phyloP scores from a whole-genome alignment of 768 basidiomycete genomes.

The Tremella mesenterica region DNA sequence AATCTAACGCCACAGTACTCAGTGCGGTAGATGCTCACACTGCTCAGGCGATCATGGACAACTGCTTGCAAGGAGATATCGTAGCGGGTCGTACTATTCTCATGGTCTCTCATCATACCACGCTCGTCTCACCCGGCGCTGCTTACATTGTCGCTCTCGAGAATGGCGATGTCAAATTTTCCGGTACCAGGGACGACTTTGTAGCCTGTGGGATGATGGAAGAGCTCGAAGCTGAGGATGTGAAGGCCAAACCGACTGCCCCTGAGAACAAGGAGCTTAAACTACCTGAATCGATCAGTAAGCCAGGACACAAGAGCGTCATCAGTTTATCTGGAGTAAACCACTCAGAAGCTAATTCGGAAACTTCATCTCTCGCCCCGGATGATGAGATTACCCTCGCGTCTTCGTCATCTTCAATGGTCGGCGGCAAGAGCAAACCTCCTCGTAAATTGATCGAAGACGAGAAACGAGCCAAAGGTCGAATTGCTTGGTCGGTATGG shows the following conservation, averaged over 20 bases:
- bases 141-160: constrained; percentile 58
- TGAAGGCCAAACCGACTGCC: constrained; percentile 12
- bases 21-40: constrained; percentile 70
- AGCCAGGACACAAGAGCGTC: constrained; percentile 22
- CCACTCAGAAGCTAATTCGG: constrained; percentile 48
- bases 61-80: constrained; percentile 72
- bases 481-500: constrained; percentile 63
- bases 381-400: constrained; percentile 29
- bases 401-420: constrained; percentile 32
- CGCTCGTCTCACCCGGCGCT: constrained; percentile 72
- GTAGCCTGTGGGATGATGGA: constrained; percentile 58
- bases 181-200: constrained; percentile 61
- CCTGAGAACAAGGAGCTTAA: constrained; percentile 9
- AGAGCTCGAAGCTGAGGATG: constrained; percentile 56
- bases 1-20: constrained; percentile 26
- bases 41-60: constrained; percentile 67
- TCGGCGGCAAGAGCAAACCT: constrained; percentile 48
- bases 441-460: constrained; percentile 77
- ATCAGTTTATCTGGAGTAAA: constrained; percentile 11
- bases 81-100: constrained; percentile 71
- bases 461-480: constrained; percentile 60
- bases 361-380: constrained; percentile 47
- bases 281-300: constrained; percentile 14
- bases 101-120: constrained; percentile 88
- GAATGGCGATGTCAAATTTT: constrained; percentile 62